Conservation (phyloP, 2,329 filamentous ascomycete genomes). For the Alternaria sp. region DNA sequence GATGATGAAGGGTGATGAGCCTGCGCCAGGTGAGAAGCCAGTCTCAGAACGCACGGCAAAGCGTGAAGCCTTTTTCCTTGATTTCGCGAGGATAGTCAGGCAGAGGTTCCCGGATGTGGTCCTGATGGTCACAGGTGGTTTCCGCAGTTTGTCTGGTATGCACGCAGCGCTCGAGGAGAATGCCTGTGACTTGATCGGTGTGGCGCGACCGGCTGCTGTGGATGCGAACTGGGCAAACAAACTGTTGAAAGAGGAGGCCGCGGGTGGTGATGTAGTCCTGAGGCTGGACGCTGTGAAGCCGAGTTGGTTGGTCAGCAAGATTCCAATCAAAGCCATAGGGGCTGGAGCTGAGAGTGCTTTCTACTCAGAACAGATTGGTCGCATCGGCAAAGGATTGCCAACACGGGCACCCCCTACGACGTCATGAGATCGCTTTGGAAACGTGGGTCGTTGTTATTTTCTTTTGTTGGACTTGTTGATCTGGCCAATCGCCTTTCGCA, state of each 20-base stretch:
- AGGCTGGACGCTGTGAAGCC: conserved; percentile 7
- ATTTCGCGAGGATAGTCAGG: conserved; percentile 65
- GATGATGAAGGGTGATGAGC: conserved; percentile 7
- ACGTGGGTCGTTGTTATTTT: neutral
- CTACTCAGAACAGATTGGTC: neutral
- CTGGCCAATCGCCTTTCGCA: neutral
- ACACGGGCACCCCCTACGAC: neutral
- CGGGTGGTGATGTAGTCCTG: conserved; percentile 2
- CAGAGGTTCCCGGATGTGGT: conserved; percentile 46
- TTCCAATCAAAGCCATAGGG: conserved; percentile 2
- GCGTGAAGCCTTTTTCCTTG: conserved; percentile 73
- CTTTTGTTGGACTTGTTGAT: neutral
- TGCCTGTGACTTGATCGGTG: conserved; percentile 27
- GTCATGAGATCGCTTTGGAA: neutral
- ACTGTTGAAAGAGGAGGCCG: conserved; percentile 14
- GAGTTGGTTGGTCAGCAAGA: conserved; percentile 15
- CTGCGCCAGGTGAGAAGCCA: neutral
- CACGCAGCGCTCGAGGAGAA: conserved; percentile 59
- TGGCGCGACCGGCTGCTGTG: conserved; percentile 25
- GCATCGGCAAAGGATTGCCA: neutral
- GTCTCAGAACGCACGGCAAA: conserved; percentile 55
- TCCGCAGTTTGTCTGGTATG: conserved; percentile 65
- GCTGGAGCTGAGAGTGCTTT: conserved; percentile 9
- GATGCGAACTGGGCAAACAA: conserved; percentile 16
- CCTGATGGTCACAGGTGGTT: conserved; percentile 66